Conservation (phyloP, 257 asterid genomes). For the Verbascum thapsus region DNA sequence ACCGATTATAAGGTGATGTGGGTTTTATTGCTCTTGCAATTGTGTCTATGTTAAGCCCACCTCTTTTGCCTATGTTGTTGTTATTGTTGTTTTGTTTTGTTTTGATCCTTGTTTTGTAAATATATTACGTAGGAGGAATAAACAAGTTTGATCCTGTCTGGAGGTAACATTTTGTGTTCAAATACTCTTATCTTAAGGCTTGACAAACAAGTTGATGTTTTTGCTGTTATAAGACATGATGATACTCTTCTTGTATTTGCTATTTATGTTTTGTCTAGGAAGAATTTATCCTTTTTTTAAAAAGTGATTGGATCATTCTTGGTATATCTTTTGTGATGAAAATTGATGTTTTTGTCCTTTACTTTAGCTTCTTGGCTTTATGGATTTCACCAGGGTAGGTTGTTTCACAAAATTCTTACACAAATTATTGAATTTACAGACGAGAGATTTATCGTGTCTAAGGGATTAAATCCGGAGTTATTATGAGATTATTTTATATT, state of each 20-base stretch:
- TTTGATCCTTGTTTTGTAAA: constrained; percentile 51
- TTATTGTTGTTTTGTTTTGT: constrained; percentile 7
- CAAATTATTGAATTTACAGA: too few relatives aligned
- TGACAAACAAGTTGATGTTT: constrained; percentile 38
- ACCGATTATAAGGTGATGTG: constrained; percentile 31
- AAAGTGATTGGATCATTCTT: too few relatives aligned
- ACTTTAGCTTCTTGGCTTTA: not conserved
- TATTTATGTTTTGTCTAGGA: constrained; percentile 8
- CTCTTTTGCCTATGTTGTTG: constrained; percentile 32
- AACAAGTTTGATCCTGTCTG: constrained; percentile 34
- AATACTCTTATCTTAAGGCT: constrained; percentile 12
- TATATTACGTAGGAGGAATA: constrained; percentile 43
- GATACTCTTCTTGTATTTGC: not conserved
- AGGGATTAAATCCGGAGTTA: too few relatives aligned
- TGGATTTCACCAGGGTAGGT: too few relatives aligned
- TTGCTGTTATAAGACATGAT: constrained; percentile 19
- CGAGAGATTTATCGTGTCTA: too few relatives aligned
- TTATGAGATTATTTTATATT: too few relatives aligned
- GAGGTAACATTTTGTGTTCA: constrained; percentile 33
- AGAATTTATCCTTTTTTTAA: constrained; percentile 25
- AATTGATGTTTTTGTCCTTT: not conserved
- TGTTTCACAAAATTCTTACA: too few relatives aligned
- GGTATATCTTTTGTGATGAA: constrained; percentile 20
- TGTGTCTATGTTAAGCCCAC: constrained; percentile 31
- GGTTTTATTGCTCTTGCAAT: constrained; percentile 37